Base-by-base conservation (phyloP, 108 stramenopile genomes). In the Stephanodiscus triporus region DNA sequence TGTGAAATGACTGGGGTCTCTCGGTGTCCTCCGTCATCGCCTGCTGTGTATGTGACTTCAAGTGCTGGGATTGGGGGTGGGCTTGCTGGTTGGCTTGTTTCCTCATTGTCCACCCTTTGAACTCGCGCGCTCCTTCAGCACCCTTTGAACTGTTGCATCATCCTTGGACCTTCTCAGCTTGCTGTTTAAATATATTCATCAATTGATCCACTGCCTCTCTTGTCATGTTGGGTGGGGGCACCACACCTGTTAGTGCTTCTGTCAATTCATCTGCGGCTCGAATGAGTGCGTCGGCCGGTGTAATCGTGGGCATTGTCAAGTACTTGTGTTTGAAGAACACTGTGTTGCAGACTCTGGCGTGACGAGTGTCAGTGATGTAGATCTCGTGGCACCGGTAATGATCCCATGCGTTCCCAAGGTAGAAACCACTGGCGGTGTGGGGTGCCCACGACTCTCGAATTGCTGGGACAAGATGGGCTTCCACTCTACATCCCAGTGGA, bases 91-190 rank as follows among this genome's bases (percentile, higher is more conserved):
- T 40, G 40, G 40, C 9, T 40, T 1, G 40, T 1, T 9, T 20
- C 23, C 8, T 53, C 23, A 24, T 24, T 53, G 48, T 19, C 5
- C 48, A 49, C 48, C 48, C 48, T 49, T 49, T 49, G 2, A 2
- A 6, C 23, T 6, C 1, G 20, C 19, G 6, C 23, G 19, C 51
- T 22, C 51, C 19, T 20, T 53, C 19, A 53, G 51, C 51, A 53
- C 51, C 51, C 51, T 53, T 53, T 20, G 51, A 53, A n/a, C 8
- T 53, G 24, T 53, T 53, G 51, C 51, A 22, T 53, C 51, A 8
- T 53, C 23, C 23, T 53, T 24, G 20, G 51, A n/a, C 51, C 20
- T 53, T 53, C 51, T 40, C 11, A 9, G 51, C 51, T 24, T 53
- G 20, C 51, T 22, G 6, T 19, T 49, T 49, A 19, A 49, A 49